Conservation (phyloP, 495 filamentous ascomycete genomes). For the Aspergillus bridgeri region DNA sequence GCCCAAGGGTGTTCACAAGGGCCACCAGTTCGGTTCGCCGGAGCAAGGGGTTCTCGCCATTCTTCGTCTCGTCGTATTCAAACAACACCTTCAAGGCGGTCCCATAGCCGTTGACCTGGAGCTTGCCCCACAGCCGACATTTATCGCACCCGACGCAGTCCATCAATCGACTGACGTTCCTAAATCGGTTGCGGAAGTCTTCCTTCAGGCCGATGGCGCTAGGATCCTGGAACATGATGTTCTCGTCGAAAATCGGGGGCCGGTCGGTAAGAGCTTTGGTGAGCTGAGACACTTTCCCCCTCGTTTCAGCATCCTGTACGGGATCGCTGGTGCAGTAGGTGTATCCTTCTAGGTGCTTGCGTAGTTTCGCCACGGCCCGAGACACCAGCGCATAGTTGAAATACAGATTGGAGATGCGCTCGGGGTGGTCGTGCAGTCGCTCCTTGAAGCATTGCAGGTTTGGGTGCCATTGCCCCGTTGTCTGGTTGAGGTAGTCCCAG, state of each 20-base stretch:
- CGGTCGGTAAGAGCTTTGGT: constrained; percentile 60
- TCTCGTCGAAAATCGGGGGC: constrained; percentile 88
- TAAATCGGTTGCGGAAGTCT: constrained; percentile 95
- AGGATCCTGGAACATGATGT: constrained; percentile 76
- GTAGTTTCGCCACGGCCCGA: constrained; percentile 88
- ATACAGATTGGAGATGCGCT: constrained; percentile 94
- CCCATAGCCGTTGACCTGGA: constrained; percentile 95
- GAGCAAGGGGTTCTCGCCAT: constrained; percentile 68
- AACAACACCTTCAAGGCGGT: constrained; percentile 94
- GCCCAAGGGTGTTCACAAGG: constrained; percentile 87
- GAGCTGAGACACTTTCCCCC: constrained; percentile 70
- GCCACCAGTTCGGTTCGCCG: constrained; percentile 90
- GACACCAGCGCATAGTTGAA: constrained; percentile 96
- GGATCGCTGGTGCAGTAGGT: constrained; percentile 90
- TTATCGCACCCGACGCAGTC: constrained; percentile 99
- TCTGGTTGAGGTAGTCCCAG: constrained; percentile 94
- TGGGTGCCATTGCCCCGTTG: constrained; percentile 89
- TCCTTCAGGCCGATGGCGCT: constrained; percentile 78
- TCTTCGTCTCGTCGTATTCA: constrained; percentile 82
- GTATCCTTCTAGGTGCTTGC: constrained; percentile 75
- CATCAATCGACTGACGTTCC: constrained; percentile 94
- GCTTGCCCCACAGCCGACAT: constrained; percentile 95
- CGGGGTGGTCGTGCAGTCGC: constrained; percentile 77
- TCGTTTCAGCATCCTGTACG: constrained; percentile 72
- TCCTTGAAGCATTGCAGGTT: constrained; percentile 87